These are phyloP conservation scores for Biscogniauxia sp. DNA, from an alignment of 2,329 filamentous ascomycete genomes.

Conservation along the genomic window DNA sequence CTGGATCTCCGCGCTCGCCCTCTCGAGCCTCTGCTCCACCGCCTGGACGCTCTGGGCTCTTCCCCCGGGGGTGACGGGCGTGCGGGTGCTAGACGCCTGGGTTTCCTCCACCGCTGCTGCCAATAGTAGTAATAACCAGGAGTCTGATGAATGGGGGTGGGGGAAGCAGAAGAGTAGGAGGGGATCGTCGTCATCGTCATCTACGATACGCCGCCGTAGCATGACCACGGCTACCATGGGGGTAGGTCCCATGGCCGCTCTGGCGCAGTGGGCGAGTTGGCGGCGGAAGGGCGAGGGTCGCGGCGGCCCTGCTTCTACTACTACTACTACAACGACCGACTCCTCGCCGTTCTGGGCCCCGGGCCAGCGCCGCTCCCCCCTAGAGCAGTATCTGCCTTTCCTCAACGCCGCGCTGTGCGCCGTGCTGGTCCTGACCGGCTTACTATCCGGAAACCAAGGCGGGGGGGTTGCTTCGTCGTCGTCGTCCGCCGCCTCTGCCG, in stretches of 20 bases:
- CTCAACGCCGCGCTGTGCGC: constrained; percentile 58
- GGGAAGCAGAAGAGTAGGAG: background rate
- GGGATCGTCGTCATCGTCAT: background rate
- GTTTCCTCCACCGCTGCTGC: too few species aligned
- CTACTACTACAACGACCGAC: background rate
- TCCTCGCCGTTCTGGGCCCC: constrained; percentile 13
- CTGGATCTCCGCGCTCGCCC: constrained; percentile 52
- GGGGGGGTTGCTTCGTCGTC: too few species aligned
- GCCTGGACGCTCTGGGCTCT: constrained; percentile 59
- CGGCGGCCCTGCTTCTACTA: too few species aligned
- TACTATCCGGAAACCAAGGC: constrained; percentile 31
- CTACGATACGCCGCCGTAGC: background rate
- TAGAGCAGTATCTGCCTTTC: constrained; percentile 58
- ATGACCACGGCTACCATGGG: background rate
- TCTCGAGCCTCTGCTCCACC: constrained; percentile 63
- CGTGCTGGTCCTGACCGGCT: constrained; percentile 48
- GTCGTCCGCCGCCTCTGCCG: too few species aligned
- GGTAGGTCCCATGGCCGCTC: background rate
- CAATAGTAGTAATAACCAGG: too few species aligned
- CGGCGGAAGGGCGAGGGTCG: constrained; percentile 17
- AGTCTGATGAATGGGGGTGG: too few species aligned
- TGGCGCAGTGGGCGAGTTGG: constrained; percentile 2
- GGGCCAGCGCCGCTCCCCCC: constrained; percentile 37
- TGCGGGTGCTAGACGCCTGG: constrained; percentile 47
- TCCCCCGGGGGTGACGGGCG: constrained; percentile 54